phyloP scores from a whole-genome alignment of 2,329 filamentous ascomycete species.

The Hymenoscyphus scutula region DNA sequence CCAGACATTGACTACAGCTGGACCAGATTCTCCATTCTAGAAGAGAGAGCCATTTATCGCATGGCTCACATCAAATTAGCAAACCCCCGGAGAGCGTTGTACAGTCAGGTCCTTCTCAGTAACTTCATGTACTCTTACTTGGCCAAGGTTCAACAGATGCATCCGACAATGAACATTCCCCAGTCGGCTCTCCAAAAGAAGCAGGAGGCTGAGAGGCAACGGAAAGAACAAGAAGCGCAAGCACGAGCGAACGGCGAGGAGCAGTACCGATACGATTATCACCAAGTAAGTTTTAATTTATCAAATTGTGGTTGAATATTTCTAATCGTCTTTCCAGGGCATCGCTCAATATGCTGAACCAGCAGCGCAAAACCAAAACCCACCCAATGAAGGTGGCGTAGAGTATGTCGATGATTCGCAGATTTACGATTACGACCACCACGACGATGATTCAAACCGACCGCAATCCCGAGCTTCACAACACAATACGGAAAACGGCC shows the following conservation, averaged over 20 bases:
- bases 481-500: conserved; percentile 33
- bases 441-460: conserved; percentile 38
- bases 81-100: conserved; percentile 87
- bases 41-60: conserved; percentile 94
- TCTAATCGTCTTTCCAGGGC: conserved; percentile 29
- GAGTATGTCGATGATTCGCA: conserved; percentile 48
- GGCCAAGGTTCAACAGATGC: conserved; percentile 98
- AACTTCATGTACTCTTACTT: conserved; percentile 99
- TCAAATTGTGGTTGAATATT: background rate
- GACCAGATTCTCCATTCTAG: conserved; percentile 90
- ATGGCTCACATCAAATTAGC: conserved; percentile 99
- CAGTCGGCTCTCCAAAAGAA: conserved; percentile 72
- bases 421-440: conserved; percentile 49
- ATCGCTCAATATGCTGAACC: conserved; percentile 38
- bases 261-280: conserved; percentile 39
- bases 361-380: conserved; percentile 30
- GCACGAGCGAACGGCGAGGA: conserved; percentile 36
- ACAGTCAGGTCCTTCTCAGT: conserved; percentile 92
- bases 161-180: conserved; percentile 91
- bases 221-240: conserved; percentile 40
- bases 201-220: conserved; percentile 54
- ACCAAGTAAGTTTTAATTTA: conserved; percentile 31
- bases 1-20: conserved; percentile 95
- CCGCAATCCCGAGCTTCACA: conserved; percentile 37
- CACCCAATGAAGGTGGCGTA: conserved; percentile 31